Conservation (phyloP, 768 basidiomycete species). For the Neoboletus magnificus region DNA sequence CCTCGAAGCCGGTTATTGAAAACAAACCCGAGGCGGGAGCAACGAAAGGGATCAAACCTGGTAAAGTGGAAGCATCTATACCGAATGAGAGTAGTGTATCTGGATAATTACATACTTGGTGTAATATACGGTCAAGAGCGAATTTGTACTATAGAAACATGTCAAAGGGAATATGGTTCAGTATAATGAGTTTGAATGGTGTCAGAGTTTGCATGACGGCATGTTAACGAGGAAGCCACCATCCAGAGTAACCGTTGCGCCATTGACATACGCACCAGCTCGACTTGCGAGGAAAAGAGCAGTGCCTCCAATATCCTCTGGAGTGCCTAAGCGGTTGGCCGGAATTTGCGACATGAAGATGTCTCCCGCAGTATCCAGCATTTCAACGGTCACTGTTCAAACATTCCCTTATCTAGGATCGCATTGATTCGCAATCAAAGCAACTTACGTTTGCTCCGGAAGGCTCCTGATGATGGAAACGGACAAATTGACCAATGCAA, state of each 20-base stretch:
- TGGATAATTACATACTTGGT: background rate
- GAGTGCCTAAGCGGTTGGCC: slow-evolving; percentile 51
- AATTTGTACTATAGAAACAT: background rate
- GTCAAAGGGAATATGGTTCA: background rate
- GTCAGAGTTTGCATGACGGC: slow-evolving; percentile 33
- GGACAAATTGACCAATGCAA: background rate
- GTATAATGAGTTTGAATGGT: background rate
- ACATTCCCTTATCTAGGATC: background rate
- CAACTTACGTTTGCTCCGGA: slow-evolving; percentile 41
- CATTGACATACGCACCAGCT: slow-evolving; percentile 62
- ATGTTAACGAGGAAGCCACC: slow-evolving; percentile 52
- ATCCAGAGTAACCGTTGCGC: slow-evolving; percentile 59
- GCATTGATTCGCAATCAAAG: background rate
- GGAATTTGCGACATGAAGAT: slow-evolving; percentile 44
- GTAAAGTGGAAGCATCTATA: background rate
- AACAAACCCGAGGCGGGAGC: slow-evolving; percentile 6
- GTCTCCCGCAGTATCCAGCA: slow-evolving; percentile 45
- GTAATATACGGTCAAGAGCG: slow-evolving; percentile 4
- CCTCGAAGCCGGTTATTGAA: slow-evolving; percentile 9
- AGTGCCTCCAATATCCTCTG: slow-evolving; percentile 63
- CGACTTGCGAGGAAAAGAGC: slow-evolving; percentile 59
- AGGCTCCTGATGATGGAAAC: slow-evolving; percentile 27
- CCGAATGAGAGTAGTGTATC: background rate
- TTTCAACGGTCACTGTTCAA: slow-evolving; percentile 50
- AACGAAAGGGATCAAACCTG: background rate